Percentiles rank a stretch among this genome's conserved stretches.
phyloP scores from a whole-genome alignment of 2,329 filamentous ascomycete species.

The Nemania abortiva region DNA sequence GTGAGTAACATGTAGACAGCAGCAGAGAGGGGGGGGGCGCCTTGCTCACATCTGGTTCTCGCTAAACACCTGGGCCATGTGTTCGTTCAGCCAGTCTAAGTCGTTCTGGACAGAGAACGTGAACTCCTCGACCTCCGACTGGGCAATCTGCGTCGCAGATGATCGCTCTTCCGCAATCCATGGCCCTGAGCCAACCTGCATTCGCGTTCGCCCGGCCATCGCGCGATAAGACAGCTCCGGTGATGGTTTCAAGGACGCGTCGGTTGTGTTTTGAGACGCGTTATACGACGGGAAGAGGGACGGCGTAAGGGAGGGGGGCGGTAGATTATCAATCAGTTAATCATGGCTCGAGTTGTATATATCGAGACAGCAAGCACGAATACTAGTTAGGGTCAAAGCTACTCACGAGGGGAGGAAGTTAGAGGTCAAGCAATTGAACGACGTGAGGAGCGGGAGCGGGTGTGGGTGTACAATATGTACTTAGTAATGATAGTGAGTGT shows the following conservation, averaged over 20 bases:
- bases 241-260: constrained; percentile 42
- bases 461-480: not conserved
- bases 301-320: not conserved
- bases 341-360: constrained; percentile 39
- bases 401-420: constrained; percentile 16
- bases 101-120: constrained; percentile 92
- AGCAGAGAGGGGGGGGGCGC: constrained; percentile 1
- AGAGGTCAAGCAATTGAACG: constrained; percentile 13
- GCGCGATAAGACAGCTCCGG: constrained; percentile 34
- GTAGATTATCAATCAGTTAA: constrained; percentile 38
- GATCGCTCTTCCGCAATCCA: constrained; percentile 90
- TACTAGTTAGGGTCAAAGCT: constrained; percentile 26
- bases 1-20: constrained; percentile 47
- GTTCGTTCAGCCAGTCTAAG: constrained; percentile 97
- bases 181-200: constrained; percentile 81
- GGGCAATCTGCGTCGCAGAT: constrained; percentile 79
- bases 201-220: constrained; percentile 61
- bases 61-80: constrained; percentile 95
- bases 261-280: constrained; percentile 40
- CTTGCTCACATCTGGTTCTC: constrained; percentile 83
- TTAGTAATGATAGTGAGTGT: constrained; percentile 2
- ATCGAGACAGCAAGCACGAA: constrained; percentile 15
- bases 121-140: constrained; percentile 92
- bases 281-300: constrained; percentile 17
- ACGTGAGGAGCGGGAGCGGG: constrained; percentile 34